Conservation (phyloP, 257 asterid species). For the Mitragyna speciosa region DNA sequence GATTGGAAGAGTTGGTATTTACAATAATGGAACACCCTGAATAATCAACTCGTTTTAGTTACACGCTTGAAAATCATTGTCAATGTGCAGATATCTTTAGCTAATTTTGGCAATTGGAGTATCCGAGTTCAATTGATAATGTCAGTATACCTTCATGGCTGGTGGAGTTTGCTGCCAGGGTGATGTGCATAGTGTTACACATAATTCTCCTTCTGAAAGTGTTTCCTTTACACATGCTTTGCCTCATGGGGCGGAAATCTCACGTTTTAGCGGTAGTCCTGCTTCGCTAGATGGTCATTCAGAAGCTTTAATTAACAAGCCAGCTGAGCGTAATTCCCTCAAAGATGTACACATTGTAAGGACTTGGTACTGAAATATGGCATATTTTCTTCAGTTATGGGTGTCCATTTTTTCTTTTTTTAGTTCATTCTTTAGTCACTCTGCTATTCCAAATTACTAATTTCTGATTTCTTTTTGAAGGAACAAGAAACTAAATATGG, state of each 20-base stretch:
- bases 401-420: not conserved
- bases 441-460: not conserved
- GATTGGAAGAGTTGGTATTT: no score
- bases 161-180: conserved; percentile 28
- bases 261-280: conserved; percentile 24
- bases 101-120: conserved; percentile 9
- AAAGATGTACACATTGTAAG: conserved; percentile 50
- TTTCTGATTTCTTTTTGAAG: not conserved
- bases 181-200: conserved; percentile 34
- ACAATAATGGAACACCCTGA: not conserved
- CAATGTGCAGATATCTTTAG: not conserved
- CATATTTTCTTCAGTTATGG: not conserved
- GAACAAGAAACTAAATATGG: conserved; percentile 7
- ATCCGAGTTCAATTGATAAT: not conserved
- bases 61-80: not conserved
- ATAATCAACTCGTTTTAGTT: not conserved
- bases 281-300: conserved; percentile 21
- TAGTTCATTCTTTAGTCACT: not conserved
- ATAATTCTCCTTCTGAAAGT: conserved; percentile 38
- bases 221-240: conserved; percentile 38
- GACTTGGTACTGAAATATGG: not conserved
- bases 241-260: conserved; percentile 31
- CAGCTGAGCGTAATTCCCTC: conserved; percentile 24
- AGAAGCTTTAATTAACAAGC: conserved; percentile 22
- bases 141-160: conserved; percentile 18